Evolutionary conservation across 2,329 filamentous ascomycete genomes (phyloP).

Genomic region (Calonectria hawksworthii): DNA sequence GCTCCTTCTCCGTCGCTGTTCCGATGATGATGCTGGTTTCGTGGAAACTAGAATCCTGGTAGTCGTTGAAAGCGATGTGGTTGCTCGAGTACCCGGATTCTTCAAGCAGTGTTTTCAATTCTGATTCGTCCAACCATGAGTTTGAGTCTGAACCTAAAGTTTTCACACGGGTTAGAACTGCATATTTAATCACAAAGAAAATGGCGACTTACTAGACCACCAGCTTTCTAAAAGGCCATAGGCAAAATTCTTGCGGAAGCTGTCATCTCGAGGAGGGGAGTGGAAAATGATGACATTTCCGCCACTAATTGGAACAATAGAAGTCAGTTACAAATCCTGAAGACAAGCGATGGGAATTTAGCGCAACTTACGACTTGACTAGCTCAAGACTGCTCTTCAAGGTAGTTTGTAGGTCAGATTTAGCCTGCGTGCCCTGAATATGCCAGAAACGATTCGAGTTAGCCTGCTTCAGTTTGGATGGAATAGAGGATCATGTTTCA

Average conservation of each 20-base stretch:
- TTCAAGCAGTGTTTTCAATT: background rate
- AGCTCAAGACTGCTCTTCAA: slow-evolving; percentile 12
- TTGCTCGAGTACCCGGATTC: background rate
- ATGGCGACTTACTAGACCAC: slow-evolving; percentile 39
- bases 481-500: too few relatives aligned
- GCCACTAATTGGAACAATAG: slow-evolving; percentile 15
- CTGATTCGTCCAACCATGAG: background rate
- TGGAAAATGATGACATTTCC: slow-evolving; percentile 44
- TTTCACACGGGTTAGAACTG: background rate
- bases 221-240: slow-evolving; percentile 49
- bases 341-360: too few relatives aligned
- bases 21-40: background rate
- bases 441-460: background rate
- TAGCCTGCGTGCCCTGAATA: slow-evolving; percentile 23
- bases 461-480: background rate
- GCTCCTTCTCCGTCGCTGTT: background rate
- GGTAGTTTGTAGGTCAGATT: background rate
- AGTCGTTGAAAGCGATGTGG: background rate
- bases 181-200: background rate
- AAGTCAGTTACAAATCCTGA: background rate
- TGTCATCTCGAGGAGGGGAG: slow-evolving; percentile 50
- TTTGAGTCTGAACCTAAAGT: background rate
- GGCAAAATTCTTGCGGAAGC: slow-evolving; percentile 50
- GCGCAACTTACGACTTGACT: slow-evolving; percentile 31
- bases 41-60: background rate